Evolutionary conservation across 1,284 basidiomycete species (phyloP).

Genomic region (Chiua sp.): DNA sequence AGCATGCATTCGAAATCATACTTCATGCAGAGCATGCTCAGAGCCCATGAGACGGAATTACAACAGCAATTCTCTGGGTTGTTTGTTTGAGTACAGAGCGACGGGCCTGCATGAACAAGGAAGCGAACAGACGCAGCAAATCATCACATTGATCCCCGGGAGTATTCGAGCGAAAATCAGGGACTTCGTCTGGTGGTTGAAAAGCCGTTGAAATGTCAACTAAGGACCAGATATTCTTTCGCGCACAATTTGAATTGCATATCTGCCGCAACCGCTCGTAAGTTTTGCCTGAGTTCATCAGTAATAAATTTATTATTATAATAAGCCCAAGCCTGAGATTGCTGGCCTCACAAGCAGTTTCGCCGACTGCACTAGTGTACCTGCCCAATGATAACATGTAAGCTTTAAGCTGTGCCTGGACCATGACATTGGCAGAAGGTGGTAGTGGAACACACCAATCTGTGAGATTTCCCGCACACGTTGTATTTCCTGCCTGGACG

Average conservation of each 20-base stretch:
- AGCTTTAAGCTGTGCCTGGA: too few relatives aligned
- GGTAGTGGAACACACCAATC: slow-evolving; percentile 13
- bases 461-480: slow-evolving; percentile 20
- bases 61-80: slow-evolving; percentile 34
- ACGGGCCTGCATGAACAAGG: background rate
- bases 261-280: slow-evolving; percentile 38
- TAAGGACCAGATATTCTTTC: background rate
- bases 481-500: slow-evolving; percentile 15
- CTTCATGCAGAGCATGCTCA: slow-evolving; percentile 41
- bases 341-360: slow-evolving; percentile 36
- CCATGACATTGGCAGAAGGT: too few relatives aligned
- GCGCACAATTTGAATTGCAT: slow-evolving; percentile 34
- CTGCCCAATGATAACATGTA: slow-evolving; percentile 17
- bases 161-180: slow-evolving; percentile 18
- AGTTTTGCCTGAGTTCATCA: slow-evolving; percentile 25
- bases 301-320: background rate
- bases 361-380: slow-evolving; percentile 37
- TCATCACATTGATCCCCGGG: slow-evolving; percentile 34
- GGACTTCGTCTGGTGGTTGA: slow-evolving; percentile 19
- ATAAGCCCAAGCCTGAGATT: background rate
- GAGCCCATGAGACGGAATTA: slow-evolving; percentile 35
- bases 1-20: slow-evolving; percentile 8
- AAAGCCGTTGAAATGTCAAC: slow-evolving; percentile 3
- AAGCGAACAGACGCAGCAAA: slow-evolving; percentile 23
- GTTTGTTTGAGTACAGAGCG: background rate